Evolutionary conservation across 2,329 filamentous ascomycete species (phyloP), one percentile per base, ranked within the genome.

Genomic region (Nigrospora sphaerica): DNA sequence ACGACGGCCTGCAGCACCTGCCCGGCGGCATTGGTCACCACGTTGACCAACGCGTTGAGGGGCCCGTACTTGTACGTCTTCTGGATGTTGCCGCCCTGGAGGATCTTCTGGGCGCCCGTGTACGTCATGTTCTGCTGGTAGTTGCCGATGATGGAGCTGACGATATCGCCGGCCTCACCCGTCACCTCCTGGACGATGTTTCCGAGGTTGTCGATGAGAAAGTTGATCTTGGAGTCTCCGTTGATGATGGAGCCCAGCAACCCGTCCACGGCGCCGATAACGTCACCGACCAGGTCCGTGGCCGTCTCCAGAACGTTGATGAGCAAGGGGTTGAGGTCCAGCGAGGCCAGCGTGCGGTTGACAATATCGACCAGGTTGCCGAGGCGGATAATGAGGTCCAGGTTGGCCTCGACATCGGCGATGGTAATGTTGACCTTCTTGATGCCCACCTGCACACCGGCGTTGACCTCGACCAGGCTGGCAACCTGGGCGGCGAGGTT

Each of bases 401-500:
- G 67, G 51, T 82, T 62, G 1, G 77, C 79, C 23, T 77, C 68
- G 6, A 83, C 77, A 52, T 82, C 78, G 12, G 72, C 66, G 48
- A 83, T 83, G 16, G 78, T 81, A 55, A 83, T 72, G 61, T 81
- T 82, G 56, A 83, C 69, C 51, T 70, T 72, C 4, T 58, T 56
- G 23, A 72, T 55, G 16, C 74, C 74, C 43, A 75, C 60, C 39
- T 79, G 67, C 35, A 79, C 67, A 43, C 79, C 77, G 0, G 78
- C 78, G 45, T 74, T 72, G 52, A 81, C 57, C 18, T 66, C 60
- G 1, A 83, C 79, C 1, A 83, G 68, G 37, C 70, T 72, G 13
- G 79, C 78, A n/a, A 83, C 69, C 49, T 77, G 71, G 32, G 79
- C 78, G 42, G 77, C 76, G 2, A 83, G 65, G 57, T 81, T 82